Percentiles rank a stretch among this genome's conserved stretches.
phyloP scores from a whole-genome alignment of 2,329 filamentous ascomycete genomes.

The Colletotrichum tropicale region DNA sequence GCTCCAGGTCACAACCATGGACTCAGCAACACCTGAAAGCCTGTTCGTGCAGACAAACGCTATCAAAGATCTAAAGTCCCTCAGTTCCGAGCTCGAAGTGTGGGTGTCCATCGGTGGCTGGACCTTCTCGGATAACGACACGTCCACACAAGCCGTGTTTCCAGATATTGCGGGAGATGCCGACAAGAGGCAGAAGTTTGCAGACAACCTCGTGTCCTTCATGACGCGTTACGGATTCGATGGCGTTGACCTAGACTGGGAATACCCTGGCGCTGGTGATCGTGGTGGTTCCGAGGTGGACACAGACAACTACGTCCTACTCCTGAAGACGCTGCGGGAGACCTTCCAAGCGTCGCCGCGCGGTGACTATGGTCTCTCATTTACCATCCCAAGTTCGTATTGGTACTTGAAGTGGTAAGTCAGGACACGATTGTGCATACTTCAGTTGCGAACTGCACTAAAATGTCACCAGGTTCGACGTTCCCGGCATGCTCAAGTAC shows the following conservation, averaged over 20 bases:
- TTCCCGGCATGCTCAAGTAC: slow-evolving; percentile 6
- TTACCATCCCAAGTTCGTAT: slow-evolving; percentile 17
- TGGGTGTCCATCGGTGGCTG: slow-evolving; percentile 36
- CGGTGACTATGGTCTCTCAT: not conserved
- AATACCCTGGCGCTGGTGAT: slow-evolving; percentile 26
- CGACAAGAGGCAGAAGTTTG: slow-evolving; percentile 21
- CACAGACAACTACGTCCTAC: slow-evolving; percentile 15
- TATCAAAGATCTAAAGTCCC: not conserved
- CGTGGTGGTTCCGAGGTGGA: slow-evolving; percentile 22
- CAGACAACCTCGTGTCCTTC: slow-evolving; percentile 19
- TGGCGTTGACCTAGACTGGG: slow-evolving; percentile 23
- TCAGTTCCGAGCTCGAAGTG: slow-evolving; percentile 25
- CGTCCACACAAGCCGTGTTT: slow-evolving; percentile 15
- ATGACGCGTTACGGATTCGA: slow-evolving; percentile 25
- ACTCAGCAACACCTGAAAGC: slow-evolving; percentile 23
- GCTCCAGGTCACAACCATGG: slow-evolving; percentile 24
- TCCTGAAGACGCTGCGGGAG: slow-evolving; percentile 47
- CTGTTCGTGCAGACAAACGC: not conserved
- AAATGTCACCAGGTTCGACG: slow-evolving; percentile 12
- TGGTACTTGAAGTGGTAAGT: slow-evolving; percentile 23
- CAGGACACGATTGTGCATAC: not conserved
- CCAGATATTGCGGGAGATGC: slow-evolving; percentile 2
- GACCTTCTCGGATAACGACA: slow-evolving; percentile 30
- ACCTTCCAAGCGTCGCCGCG: not conserved
- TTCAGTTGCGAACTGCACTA: not conserved